phyloP scores from a whole-genome alignment of 139 green algal species.

The Chlorella sorokiniana region DNA sequence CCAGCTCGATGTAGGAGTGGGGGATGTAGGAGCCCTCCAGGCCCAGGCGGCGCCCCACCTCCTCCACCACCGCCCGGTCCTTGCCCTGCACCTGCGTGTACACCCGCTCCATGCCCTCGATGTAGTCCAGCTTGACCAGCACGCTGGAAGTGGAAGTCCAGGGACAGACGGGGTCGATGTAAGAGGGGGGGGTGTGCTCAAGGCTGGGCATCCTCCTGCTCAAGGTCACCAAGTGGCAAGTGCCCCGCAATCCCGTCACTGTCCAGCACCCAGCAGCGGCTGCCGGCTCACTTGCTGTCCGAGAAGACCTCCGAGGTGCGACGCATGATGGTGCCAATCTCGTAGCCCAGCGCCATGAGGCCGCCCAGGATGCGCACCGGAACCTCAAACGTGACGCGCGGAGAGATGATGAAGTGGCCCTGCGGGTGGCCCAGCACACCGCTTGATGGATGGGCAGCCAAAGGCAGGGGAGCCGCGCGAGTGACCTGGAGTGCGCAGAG shows the following conservation, averaged over 20 bases:
- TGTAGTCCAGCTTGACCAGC: slow-evolving; percentile 85
- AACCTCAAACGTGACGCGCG: slow-evolving; percentile 96
- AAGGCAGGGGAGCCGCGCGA: neutral
- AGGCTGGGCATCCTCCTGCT: no score
- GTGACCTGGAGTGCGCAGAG: neutral
- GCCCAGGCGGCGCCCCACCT: slow-evolving; percentile 69
- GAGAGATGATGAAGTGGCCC: slow-evolving; percentile 93
- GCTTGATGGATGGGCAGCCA: neutral
- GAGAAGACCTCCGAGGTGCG: slow-evolving; percentile 61
- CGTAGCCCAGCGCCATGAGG: slow-evolving; percentile 97
- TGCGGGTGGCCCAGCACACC: neutral
- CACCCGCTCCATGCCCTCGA: slow-evolving; percentile 70
- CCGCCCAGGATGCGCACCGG: slow-evolving; percentile 90
- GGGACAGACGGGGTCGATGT: neutral
- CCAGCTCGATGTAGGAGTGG: slow-evolving; percentile 93
- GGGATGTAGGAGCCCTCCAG: slow-evolving; percentile 89
- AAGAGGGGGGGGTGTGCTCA: neutral
- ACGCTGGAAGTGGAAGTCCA: slow-evolving; percentile 27
- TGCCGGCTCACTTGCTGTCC: slow-evolving; percentile 18
- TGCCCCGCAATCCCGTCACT: no score
- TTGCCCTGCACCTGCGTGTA: slow-evolving; percentile 83
- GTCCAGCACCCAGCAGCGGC: no score
- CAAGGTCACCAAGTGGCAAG: no score
- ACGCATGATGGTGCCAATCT: slow-evolving; percentile 94
- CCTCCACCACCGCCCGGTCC: slow-evolving; percentile 70